Percentiles rank a stretch among this genome's conserved stretches.
Evolutionary conservation across 345 rosid genomes (phyloP).

Genomic region (Hirschfeldia incana): DNA sequence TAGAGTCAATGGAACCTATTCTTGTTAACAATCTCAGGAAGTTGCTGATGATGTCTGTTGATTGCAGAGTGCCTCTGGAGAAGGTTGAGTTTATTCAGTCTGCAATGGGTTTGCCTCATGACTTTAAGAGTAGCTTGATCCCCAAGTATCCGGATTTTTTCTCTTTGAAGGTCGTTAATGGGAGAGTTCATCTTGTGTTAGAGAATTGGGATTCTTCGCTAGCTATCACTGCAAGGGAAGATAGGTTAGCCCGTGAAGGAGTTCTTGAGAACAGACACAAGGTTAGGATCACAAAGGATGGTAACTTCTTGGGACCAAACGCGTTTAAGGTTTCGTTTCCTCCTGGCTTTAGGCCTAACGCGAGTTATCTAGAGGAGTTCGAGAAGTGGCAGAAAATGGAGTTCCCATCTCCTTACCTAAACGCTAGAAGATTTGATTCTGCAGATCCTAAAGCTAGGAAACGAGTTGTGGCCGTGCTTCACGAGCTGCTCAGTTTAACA

Average conservation of each 20-base stretch:
- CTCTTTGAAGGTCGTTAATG: slow-evolving; percentile 60
- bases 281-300: slow-evolving; percentile 73
- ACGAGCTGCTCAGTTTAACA: slow-evolving; percentile 82
- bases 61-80: slow-evolving; percentile 73
- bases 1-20: slow-evolving; percentile 68
- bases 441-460: slow-evolving; percentile 79
- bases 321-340: slow-evolving; percentile 69
- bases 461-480: slow-evolving; percentile 83
- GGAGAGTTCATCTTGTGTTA: slow-evolving; percentile 61
- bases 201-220: slow-evolving; percentile 92
- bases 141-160: slow-evolving; percentile 73
- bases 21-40: slow-evolving; percentile 76
- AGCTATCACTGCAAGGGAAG: slow-evolving; percentile 69
- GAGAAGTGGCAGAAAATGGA: slow-evolving; percentile 93
- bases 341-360: slow-evolving; percentile 84
- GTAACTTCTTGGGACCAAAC: slow-evolving; percentile 66
- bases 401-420: slow-evolving; percentile 93
- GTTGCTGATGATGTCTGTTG: slow-evolving; percentile 83
- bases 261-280: slow-evolving; percentile 41
- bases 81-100: slow-evolving; percentile 66
- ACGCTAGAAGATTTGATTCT: slow-evolving; percentile 71
- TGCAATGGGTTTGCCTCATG: slow-evolving; percentile 77
- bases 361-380: slow-evolving; percentile 60
- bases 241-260: slow-evolving; percentile 49
- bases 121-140: slow-evolving; percentile 60